phyloP scores from a whole-genome alignment of 305 asterid genomes.

The Fraxinus greggii region DNA sequence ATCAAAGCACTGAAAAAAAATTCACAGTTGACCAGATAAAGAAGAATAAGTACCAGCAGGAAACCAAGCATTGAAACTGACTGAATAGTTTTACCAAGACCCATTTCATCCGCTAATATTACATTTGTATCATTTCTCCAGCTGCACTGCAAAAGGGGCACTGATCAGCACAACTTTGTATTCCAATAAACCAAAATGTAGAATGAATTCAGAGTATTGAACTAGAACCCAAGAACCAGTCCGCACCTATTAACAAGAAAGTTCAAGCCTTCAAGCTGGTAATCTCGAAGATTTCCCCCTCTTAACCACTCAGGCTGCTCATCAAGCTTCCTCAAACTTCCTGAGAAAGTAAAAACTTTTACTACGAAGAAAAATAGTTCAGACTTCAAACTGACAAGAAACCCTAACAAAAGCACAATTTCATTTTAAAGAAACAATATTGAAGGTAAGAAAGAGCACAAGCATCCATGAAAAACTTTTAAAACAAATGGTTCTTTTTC shows the following conservation, averaged over 20 bases:
- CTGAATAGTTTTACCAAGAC: constrained; percentile 98
- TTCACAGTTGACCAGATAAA: constrained; percentile 17
- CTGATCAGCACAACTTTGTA: constrained; percentile 46
- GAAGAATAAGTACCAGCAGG: constrained; percentile 64
- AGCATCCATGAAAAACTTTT: not conserved
- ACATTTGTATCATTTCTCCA: constrained; percentile 99
- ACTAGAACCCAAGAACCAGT: constrained; percentile 26
- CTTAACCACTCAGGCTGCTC: constrained; percentile 98
- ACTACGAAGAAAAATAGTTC: constrained; percentile 7
- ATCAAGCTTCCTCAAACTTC: constrained; percentile 96
- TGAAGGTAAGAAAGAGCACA: not conserved
- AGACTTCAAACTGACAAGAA: constrained; percentile 11
- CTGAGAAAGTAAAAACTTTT: constrained; percentile 40
- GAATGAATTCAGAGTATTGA: constrained; percentile 13
- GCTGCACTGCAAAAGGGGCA: constrained; percentile 67
- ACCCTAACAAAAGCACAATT: not conserved
- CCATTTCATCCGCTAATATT: constrained; percentile 99
- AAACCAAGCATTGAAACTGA: constrained; percentile 99
- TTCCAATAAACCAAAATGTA: constrained; percentile 18
- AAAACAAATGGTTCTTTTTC: not conserved
- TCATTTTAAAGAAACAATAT: not conserved
- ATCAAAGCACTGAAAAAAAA: constrained; percentile 16
- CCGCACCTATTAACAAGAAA: constrained; percentile 95
- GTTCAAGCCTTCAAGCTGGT: constrained; percentile 99
- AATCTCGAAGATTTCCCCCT: constrained; percentile 97